These are phyloP conservation scores for Penicillium palitans DNA, from an alignment of 2,329 filamentous ascomycete genomes.

Conservation along the genomic window DNA sequence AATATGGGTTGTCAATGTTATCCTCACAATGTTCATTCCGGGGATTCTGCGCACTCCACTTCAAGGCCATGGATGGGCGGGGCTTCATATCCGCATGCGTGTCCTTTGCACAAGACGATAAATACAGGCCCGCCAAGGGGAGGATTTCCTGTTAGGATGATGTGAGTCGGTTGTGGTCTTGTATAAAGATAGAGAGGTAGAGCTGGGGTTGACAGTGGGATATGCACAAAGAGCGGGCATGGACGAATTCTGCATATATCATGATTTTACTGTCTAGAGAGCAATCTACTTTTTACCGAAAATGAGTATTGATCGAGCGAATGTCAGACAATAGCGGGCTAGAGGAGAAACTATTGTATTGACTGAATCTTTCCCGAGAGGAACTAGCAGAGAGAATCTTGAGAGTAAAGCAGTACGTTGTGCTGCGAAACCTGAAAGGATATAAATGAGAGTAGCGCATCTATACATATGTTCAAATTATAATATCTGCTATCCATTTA, in stretches of 20 bases:
- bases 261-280: not conserved
- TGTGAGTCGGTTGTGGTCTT: not conserved
- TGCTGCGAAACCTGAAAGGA: too few species aligned
- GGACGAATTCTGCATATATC: not conserved
- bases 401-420: too few species aligned
- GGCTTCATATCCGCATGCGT: not conserved
- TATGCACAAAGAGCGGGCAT: not conserved
- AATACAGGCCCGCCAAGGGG: not conserved
- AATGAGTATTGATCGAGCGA: too few species aligned
- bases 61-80: not conserved
- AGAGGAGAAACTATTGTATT: not conserved
- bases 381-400: too few species aligned
- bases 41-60: not conserved
- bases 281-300: too few species aligned
- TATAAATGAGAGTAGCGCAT: too few species aligned
- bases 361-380: too few species aligned
- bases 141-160: not conserved
- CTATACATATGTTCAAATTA: too few species aligned
- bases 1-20: constrained; percentile 8
- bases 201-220: not conserved
- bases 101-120: constrained; percentile 11
- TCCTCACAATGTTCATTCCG: not conserved
- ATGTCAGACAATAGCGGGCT: too few species aligned
- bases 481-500: too few species aligned
- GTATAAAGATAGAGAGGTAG: not conserved